Evolutionary conservation across 257 asterid genomes (phyloP), one percentile per base, ranked within the genome.

Genomic region (Forsythia suspensa): DNA sequence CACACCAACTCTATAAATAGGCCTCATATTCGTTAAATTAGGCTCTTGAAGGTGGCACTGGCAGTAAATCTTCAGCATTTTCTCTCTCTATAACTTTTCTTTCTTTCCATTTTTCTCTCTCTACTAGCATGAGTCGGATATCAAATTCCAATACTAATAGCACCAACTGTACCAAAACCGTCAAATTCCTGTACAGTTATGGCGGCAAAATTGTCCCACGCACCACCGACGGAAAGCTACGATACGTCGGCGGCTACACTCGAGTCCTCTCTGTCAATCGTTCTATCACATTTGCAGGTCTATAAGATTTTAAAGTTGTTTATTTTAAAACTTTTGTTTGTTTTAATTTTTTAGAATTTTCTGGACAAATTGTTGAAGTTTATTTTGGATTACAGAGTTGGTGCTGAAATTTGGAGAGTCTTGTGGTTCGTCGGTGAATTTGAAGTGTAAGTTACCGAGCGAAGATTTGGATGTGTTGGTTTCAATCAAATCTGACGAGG

Each of bases 131-230:
- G 93, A 80, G 79, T 59, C 85, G 72, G 20, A 46, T 75, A n/a
- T 43, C 66, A 77, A 86, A 75, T 66, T 82, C 91, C 4, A 48
- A 51, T 74, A 68, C 61, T 61, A 69, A 18, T 4, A 72, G 24
- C 76, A 70, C 36, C 12, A 51, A 52, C 43, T 21, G 72, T 3
- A 63, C 44, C 57, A 78, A 79, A 7, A 29, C 86, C 5, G 48
- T 94, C 89, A 92, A 94, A 77, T 90, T 92, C 78, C 91, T 94
- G 61, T 94, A 91, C 89, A 94, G 97, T 71, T 94, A 92, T 84
- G 88, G 91, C 71, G 98, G 98, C 38, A 90, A 73, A 55, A 92
- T 94, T 76, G 21, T 87, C 6, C 93, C 94, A 67, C 97, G 97
- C 24, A 85, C 71, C 43, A 34, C 86, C 44, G 98, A 91, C 84